Conservation (phyloP, 768 basidiomycete species). For the Agaricus bisporus region DNA sequence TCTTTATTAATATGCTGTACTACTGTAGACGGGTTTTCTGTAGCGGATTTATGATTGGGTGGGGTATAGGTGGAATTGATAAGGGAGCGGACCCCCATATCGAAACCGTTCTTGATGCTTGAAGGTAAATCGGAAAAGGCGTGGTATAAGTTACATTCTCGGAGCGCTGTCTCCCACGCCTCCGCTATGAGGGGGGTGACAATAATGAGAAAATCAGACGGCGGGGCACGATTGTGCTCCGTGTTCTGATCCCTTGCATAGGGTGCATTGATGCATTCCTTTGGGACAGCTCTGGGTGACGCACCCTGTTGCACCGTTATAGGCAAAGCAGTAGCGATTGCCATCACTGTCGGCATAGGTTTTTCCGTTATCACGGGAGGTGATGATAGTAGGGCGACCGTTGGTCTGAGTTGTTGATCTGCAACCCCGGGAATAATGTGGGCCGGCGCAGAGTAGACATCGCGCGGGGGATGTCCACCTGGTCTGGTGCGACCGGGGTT, state of each 20-base stretch:
- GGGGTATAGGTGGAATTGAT: constrained; percentile 14
- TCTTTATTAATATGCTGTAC: constrained; percentile 15
- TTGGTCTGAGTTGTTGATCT: too few relatives aligned
- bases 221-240: constrained; percentile 13
- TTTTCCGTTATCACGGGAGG: too few relatives aligned
- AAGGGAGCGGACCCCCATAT: constrained; percentile 14
- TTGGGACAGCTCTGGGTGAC: too few relatives aligned
- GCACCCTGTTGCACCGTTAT: too few relatives aligned
- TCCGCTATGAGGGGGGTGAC: constrained; percentile 19
- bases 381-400: too few relatives aligned
- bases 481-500: too few relatives aligned
- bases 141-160: constrained; percentile 8
- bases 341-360: too few relatives aligned
- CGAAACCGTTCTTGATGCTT: constrained; percentile 18
- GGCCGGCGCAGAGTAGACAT: too few relatives aligned
- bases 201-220: constrained; percentile 15
- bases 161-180: constrained; percentile 14
- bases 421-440: too few relatives aligned
- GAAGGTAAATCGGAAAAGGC: constrained; percentile 16
- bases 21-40: constrained; percentile 10
- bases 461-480: too few relatives aligned
- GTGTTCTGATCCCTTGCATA: constrained; percentile 13
- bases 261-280: constrained; percentile 7
- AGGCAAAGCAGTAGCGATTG: too few relatives aligned
- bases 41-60: constrained; percentile 18